Conservation (phyloP, 2,329 filamentous ascomycete species). For the Emergomyces orientalis region DNA sequence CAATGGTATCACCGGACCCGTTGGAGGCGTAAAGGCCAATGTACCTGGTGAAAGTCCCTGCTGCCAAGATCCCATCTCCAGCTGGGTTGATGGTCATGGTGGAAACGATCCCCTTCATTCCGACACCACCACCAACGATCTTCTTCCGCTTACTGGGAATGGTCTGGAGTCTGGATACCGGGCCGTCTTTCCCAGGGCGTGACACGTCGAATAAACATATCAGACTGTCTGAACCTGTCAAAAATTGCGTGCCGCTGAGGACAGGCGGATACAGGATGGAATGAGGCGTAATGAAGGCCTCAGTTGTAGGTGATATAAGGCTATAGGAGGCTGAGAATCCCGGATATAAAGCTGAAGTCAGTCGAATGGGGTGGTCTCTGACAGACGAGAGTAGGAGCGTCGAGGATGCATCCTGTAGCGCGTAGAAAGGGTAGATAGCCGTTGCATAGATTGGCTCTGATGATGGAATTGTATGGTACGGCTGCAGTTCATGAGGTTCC, state of each 20-base stretch:
- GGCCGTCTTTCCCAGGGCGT: slow-evolving; percentile 38
- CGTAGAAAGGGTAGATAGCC: slow-evolving; percentile 47
- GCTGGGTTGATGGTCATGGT: slow-evolving; percentile 40
- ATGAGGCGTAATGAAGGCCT: slow-evolving; percentile 47
- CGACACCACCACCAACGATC: slow-evolving; percentile 38
- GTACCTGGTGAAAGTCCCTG: slow-evolving; percentile 48
- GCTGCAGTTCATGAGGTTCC: slow-evolving; percentile 31
- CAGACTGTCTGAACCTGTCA: slow-evolving; percentile 47
- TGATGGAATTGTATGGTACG: slow-evolving; percentile 40
- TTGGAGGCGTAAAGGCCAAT: slow-evolving; percentile 47
- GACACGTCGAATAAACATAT: slow-evolving; percentile 50
- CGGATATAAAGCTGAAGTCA: slow-evolving; percentile 47
- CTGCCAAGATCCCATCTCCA: slow-evolving; percentile 44
- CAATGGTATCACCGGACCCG: slow-evolving; percentile 42
- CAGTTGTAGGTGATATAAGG: slow-evolving; percentile 46
- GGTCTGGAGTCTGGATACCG: slow-evolving; percentile 38
- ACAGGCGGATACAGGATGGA: slow-evolving; percentile 45
- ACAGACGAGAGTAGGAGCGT: slow-evolving; percentile 44
- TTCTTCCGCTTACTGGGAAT: slow-evolving; percentile 42
- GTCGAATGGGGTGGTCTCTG: slow-evolving; percentile 47
- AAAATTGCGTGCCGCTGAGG: slow-evolving; percentile 42
- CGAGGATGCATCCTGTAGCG: slow-evolving; percentile 42
- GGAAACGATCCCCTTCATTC: slow-evolving; percentile 49
- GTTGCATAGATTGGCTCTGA: slow-evolving; percentile 46
- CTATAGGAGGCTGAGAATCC: slow-evolving; percentile 45